Conservation (phyloP, 1,284 basidiomycete species). For the Stereum hirsutum region DNA sequence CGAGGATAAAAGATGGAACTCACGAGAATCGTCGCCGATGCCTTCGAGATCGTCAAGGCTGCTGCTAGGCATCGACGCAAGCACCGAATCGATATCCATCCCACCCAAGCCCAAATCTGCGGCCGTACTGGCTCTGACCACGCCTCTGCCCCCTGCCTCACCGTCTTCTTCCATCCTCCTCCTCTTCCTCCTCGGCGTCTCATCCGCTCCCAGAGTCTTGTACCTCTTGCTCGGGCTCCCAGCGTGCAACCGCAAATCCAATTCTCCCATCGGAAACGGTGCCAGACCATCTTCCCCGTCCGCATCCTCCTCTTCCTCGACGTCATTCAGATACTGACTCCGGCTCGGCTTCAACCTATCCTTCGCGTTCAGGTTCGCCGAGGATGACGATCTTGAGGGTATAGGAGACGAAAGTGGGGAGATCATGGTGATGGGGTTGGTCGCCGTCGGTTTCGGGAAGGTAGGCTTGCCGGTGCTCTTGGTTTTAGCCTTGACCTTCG, state of each 20-base stretch:
- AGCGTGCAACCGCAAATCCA: neutral
- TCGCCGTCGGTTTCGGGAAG: too few relatives aligned
- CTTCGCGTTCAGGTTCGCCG: neutral
- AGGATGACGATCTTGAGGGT: neutral
- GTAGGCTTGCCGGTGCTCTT: neutral
- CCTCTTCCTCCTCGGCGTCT: neutral
- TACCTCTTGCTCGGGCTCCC: neutral
- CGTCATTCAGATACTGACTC: neutral
- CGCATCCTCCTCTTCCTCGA: neutral
- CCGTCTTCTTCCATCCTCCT: neutral
- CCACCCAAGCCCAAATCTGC: neutral
- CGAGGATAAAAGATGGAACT: slow-evolving; percentile 2
- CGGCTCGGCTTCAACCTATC: neutral
- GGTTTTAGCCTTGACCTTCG: neutral
- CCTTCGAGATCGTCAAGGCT: neutral
- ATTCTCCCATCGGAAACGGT: slow-evolving; percentile 10
- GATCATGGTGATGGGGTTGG: neutral
- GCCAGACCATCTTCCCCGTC: slow-evolving; percentile 4
- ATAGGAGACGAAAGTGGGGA: slow-evolving; percentile 1
- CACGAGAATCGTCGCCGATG: slow-evolving; percentile 10
- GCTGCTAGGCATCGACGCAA: neutral
- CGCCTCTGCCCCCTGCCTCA: neutral
- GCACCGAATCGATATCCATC: neutral
- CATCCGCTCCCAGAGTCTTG: too few relatives aligned
- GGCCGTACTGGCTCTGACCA: neutral